Evolutionary conservation across 1,284 basidiomycete genomes (phyloP), one percentile per base, ranked within the genome.

Genomic region (Leccinum subrobustum): DNA sequence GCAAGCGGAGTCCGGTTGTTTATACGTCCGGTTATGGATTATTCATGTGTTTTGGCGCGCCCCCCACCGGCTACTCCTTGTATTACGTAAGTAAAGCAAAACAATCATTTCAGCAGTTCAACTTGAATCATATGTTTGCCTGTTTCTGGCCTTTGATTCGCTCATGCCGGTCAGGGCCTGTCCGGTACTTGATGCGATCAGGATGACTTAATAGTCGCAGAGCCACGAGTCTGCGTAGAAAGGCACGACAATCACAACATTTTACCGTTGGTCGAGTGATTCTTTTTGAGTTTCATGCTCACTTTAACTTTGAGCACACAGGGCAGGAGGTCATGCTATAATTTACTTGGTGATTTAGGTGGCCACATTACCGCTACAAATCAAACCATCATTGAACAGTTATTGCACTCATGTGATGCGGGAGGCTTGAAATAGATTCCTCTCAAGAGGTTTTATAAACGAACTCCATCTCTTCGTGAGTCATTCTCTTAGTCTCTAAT

Each of bases 1-100:
- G 37, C 9, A 18, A 50, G 35, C 27, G 33, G 52, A 48, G 20
- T 48, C 47, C 47, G 47, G 23, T 14, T 53, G 64, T 52, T 72
- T 69, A 68, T 69, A 69, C 42, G 44, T 29, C 51, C 62, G 50
- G 66, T 7, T 48, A 52, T 60, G 54, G 42, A 52, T 55, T 54
- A 56, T 44, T 58, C 73, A 71, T 68, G 71, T 74, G 73, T 73
- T 71, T 71, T 58, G 48, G 6, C 35, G 57, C 54, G 16, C 23
- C 7, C n/a, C 6, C 25, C 39, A 54, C 60, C 64, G 66, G 55
- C 7, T 3, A 50, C 14, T 18, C 6, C 27, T 27, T 27, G 35
- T 16, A 50, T 18, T 39, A 48, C 55, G 12, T 16, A 29, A 27
- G 16, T 31, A 31, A 44, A 16, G 35, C 37, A 44, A 57, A n/a